These are phyloP conservation scores for Athelia sp. DNA, from an alignment of 1,284 basidiomycete genomes.

Conservation along the genomic window DNA sequence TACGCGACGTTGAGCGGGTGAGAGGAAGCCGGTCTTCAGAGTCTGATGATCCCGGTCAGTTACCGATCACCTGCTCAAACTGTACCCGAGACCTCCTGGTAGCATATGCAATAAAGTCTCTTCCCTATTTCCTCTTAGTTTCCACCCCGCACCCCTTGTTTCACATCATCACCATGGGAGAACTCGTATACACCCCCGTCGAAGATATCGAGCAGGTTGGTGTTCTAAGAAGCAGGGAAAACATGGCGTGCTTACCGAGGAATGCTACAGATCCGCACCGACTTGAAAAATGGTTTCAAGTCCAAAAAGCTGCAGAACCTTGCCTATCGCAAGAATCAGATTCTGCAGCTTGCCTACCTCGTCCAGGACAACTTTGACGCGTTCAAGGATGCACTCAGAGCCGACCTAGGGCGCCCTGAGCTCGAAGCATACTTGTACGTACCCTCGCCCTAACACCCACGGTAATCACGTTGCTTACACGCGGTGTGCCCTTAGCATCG, in stretches of 20 bases:
- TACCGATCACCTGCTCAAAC: no score
- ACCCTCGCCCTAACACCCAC: no score
- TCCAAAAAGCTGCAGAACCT: slow-evolving; percentile 58
- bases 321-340: slow-evolving; percentile 60
- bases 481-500: slow-evolving; percentile 37
- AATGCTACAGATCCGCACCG: slow-evolving; percentile 42
- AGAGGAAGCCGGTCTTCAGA: no score
- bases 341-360: slow-evolving; percentile 62
- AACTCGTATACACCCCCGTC: slow-evolving; percentile 25
- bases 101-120: no score
- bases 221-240: no score
- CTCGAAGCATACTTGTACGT: slow-evolving; percentile 55
- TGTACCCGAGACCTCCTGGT: no score
- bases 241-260: not conserved
- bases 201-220: slow-evolving; percentile 31
- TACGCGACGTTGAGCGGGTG: no score
- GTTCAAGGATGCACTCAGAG: slow-evolving; percentile 48
- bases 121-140: no score
- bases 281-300: slow-evolving; percentile 46
- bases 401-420: slow-evolving; percentile 53
- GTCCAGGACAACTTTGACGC: slow-evolving; percentile 58
- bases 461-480: not conserved
- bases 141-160: no score
- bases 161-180: not conserved
- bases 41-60: no score